Conservation (phyloP, 225 moss, liverwort and hornwort genomes). For the Rhytidiadelphus loreus region DNA sequence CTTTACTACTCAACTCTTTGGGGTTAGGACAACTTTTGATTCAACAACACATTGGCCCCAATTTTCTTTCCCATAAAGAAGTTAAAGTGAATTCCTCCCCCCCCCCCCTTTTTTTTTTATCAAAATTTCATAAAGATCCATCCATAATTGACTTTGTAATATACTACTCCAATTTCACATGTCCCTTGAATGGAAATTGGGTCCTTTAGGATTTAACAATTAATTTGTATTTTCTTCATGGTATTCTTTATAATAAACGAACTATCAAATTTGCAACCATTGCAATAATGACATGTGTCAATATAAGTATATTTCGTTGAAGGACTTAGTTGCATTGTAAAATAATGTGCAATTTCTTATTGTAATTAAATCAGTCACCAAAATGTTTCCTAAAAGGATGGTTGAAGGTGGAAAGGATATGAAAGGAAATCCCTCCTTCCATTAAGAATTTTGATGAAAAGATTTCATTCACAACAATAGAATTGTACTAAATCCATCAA, state of each 20-base stretch:
- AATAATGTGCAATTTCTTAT: not conserved
- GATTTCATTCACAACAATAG: too few species aligned
- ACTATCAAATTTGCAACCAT: not conserved
- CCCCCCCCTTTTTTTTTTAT: fast-evolving
- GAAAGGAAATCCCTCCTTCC: not conserved
- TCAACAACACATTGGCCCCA: fast-evolving
- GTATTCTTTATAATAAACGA: not conserved
- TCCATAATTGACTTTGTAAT: not conserved
- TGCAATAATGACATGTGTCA: not conserved
- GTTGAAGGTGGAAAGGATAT: not conserved
- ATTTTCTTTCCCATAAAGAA: not conserved
- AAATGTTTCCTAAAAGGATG: not conserved
- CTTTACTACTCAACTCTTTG: fast-evolving
- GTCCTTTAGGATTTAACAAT: too few species aligned
- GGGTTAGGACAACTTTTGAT: not conserved
- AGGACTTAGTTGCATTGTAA: not conserved
- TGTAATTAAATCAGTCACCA: not conserved
- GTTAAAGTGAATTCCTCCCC: too few species aligned
- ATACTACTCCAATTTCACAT: not conserved
- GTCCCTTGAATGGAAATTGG: not conserved
- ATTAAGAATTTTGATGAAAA: not conserved
- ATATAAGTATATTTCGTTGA: not conserved
- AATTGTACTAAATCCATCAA: not conserved
- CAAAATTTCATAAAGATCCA: not conserved
- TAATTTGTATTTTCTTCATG: not conserved